phyloP scores from a whole-genome alignment of 345 rosid species.

The Hevea brasiliensis region DNA sequence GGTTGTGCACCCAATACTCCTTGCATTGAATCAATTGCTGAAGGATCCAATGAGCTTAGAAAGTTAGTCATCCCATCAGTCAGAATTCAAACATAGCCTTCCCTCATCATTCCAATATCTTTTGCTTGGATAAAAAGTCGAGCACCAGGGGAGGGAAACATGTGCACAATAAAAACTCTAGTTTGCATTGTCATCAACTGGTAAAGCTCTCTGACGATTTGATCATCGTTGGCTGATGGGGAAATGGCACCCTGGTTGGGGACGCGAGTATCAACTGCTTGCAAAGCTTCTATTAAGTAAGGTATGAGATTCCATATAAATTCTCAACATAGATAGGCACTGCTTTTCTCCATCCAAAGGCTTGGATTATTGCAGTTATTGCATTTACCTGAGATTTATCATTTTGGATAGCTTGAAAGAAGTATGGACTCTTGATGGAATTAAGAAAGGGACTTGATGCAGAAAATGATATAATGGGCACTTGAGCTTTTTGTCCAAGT shows the following conservation, averaged over 20 bases:
- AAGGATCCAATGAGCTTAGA: neutral
- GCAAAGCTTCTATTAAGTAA: slow-evolving; percentile 38
- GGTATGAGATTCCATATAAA: slow-evolving; percentile 41
- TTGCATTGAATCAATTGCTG: slow-evolving; percentile 32
- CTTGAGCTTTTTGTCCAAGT: slow-evolving; percentile 35
- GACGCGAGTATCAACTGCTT: slow-evolving; percentile 22
- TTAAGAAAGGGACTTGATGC: slow-evolving; percentile 41
- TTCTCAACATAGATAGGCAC: slow-evolving; percentile 41
- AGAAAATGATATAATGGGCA: slow-evolving; percentile 52
- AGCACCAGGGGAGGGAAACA: slow-evolving; percentile 30
- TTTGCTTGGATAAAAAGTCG: slow-evolving; percentile 40
- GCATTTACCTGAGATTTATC: slow-evolving; percentile 46
- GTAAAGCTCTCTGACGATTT: slow-evolving; percentile 37
- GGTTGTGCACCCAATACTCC: slow-evolving; percentile 35
- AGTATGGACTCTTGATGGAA: slow-evolving; percentile 27
- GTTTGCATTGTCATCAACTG: slow-evolving; percentile 52
- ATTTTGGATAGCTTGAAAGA: slow-evolving; percentile 35
- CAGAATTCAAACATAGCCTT: slow-evolving; percentile 56
- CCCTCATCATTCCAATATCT: slow-evolving; percentile 53
- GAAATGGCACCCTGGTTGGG: slow-evolving; percentile 36
- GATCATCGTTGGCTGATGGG: slow-evolving; percentile 33
- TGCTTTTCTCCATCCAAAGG: slow-evolving; percentile 42
- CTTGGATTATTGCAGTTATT: slow-evolving; percentile 36
- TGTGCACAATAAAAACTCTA: slow-evolving; percentile 55
- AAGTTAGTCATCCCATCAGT: slow-evolving; percentile 26